Percentiles rank a stretch among this genome's conserved stretches.
phyloP scores from a whole-genome alignment of 1,284 basidiomycete genomes.

The Schizophyllum amplum region DNA sequence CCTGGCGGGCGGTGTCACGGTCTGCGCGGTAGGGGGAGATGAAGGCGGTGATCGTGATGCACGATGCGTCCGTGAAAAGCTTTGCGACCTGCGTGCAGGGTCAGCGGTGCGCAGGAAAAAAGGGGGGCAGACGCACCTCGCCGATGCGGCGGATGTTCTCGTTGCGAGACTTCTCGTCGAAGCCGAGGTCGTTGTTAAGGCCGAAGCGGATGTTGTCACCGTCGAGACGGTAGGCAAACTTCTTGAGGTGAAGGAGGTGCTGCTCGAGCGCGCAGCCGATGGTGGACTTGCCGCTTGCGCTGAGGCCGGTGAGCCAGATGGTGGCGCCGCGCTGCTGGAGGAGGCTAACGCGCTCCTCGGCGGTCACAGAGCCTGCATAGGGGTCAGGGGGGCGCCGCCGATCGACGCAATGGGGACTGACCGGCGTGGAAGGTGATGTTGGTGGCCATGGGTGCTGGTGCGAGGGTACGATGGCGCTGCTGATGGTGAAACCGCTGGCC shows the following conservation, averaged over 20 bases:
- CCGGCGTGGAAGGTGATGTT: conserved; percentile 80
- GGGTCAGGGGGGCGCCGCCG: neutral
- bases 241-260: conserved; percentile 82
- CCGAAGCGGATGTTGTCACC: conserved; percentile 98
- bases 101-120: neutral
- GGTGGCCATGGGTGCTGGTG: conserved; percentile 51
- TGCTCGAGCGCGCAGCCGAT: conserved; percentile 97
- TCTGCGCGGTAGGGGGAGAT: conserved; percentile 97
- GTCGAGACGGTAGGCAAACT: conserved; percentile 89
- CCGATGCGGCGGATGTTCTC: conserved; percentile 98
- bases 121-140: conserved; percentile 51
- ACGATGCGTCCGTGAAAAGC: conserved; percentile 85
- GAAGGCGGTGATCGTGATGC: conserved; percentile 90
- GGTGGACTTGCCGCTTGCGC: conserved; percentile 92
- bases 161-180: conserved; percentile 89
- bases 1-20: conserved; percentile 74
- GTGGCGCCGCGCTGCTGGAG: conserved; percentile 81
- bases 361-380: conserved; percentile 60
- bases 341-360: conserved; percentile 58
- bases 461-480: conserved; percentile 1
- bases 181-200: conserved; percentile 96
- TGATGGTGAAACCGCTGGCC: conserved; percentile 9
- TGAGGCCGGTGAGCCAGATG: conserved; percentile 93
- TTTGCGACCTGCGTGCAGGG: conserved; percentile 69
- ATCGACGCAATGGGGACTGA: conserved; percentile 8